Evolutionary conservation across 2,329 filamentous ascomycete genomes (phyloP).

Genomic region (Cordyceps cicadae): DNA sequence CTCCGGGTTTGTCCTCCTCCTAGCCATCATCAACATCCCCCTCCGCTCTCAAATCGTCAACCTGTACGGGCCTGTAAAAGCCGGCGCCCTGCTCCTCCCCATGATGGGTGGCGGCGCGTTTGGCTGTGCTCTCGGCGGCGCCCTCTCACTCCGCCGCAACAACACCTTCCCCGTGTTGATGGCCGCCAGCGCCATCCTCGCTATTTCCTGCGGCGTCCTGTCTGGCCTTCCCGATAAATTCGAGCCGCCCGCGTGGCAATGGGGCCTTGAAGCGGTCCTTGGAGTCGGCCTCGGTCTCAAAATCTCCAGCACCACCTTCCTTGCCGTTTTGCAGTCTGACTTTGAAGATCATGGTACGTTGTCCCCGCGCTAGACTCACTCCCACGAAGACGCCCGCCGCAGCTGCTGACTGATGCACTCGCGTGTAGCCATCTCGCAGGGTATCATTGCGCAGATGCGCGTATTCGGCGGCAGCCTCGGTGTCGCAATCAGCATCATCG

Average conservation of each 20-base stretch:
- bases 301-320: slow-evolving; percentile 16
- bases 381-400: neutral
- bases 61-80: slow-evolving; percentile 16
- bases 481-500: slow-evolving; percentile 18
- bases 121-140: slow-evolving; percentile 16
- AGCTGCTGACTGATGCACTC: neutral
- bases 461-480: slow-evolving; percentile 22
- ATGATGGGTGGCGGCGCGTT: slow-evolving; percentile 17
- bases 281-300: slow-evolving; percentile 16
- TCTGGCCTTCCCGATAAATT: slow-evolving; percentile 11
- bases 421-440: slow-evolving; percentile 15
- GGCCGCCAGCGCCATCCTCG: slow-evolving; percentile 14
- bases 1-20: slow-evolving; percentile 17
- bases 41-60: slow-evolving; percentile 19
- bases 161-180: slow-evolving; percentile 16
- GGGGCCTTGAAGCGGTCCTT: slow-evolving; percentile 15
- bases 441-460: slow-evolving; percentile 18
- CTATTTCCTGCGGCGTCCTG: slow-evolving; percentile 15
- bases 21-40: slow-evolving; percentile 18
- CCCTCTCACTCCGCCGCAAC: slow-evolving; percentile 13
- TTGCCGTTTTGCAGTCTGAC: slow-evolving; percentile 15
- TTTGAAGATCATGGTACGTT: slow-evolving; percentile 18
- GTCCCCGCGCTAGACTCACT: neutral
- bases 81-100: slow-evolving; percentile 18
- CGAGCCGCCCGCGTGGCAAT: slow-evolving; percentile 13